phyloP scores from a whole-genome alignment of 2,329 filamentous ascomycete genomes.

The Aspergillus oerlinghausenensis region DNA sequence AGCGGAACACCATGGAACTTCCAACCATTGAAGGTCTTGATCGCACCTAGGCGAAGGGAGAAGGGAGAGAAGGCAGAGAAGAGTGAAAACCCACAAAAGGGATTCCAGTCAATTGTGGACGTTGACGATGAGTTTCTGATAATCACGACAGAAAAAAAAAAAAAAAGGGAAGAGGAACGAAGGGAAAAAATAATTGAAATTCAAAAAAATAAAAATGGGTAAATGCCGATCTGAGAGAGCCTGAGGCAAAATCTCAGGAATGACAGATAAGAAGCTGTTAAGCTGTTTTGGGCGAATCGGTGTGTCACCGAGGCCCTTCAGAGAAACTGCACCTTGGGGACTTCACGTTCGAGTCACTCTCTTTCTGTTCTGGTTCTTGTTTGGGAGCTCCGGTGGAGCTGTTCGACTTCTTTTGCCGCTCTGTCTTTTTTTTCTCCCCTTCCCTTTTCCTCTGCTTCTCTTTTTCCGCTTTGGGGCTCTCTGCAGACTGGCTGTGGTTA shows the following conservation, averaged over 20 bases:
- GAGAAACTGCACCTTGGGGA: constrained; percentile 1
- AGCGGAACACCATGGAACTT: constrained; percentile 31
- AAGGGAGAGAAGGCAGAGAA: not conserved
- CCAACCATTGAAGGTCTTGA: constrained; percentile 30
- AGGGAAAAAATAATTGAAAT: too few relatives aligned
- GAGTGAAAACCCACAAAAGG: constrained; percentile 7
- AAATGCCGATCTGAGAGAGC: constrained; percentile 1
- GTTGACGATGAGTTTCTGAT: not conserved
- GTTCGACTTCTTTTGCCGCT: not conserved
- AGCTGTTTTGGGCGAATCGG: constrained; percentile 36
- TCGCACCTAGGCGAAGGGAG: constrained; percentile 17
- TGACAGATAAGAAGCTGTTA: constrained; percentile 5
- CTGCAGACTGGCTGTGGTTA: not conserved
- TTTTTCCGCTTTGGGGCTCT: not conserved
- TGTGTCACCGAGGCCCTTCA: constrained; percentile 19
- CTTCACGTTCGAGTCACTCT: constrained; percentile 4
- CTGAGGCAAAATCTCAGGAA: not conserved
- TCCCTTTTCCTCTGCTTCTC: not conserved
- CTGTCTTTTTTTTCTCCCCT: not conserved
- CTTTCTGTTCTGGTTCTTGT: constrained; percentile 1
- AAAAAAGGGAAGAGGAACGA: not conserved
- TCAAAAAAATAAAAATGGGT: too few relatives aligned
- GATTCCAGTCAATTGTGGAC: constrained; percentile 9
- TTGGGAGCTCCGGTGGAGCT: constrained; percentile 3
- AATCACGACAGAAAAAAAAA: constrained; percentile 12